Evolutionary conservation across 495 filamentous ascomycete genomes (phyloP).

Genomic region (Choiromyces venosus): DNA sequence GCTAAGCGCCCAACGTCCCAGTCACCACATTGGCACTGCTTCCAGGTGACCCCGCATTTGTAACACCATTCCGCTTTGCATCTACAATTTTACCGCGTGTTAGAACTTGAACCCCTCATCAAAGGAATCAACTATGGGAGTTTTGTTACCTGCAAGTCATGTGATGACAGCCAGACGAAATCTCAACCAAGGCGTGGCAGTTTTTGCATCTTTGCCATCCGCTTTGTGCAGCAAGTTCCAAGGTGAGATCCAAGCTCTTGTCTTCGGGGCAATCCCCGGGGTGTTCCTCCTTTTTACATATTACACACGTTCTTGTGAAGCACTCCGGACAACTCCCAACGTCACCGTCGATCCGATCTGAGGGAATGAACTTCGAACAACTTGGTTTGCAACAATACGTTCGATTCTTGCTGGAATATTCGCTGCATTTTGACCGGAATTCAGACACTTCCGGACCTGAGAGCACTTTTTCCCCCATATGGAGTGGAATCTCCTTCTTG

Average conservation of each 20-base stretch:
- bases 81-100: background rate
- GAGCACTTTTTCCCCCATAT: slow-evolving; percentile 39
- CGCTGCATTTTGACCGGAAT: slow-evolving; percentile 44
- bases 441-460: slow-evolving; percentile 24
- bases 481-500: slow-evolving; percentile 43
- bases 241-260: slow-evolving; percentile 42
- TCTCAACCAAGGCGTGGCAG: slow-evolving; percentile 46
- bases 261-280: slow-evolving; percentile 48
- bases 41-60: slow-evolving; percentile 33
- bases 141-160: slow-evolving; percentile 43
- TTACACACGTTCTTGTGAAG: slow-evolving; percentile 43
- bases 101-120: background rate
- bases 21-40: slow-evolving; percentile 30
- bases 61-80: slow-evolving; percentile 40
- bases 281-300: slow-evolving; percentile 47
- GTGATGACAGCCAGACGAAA: slow-evolving; percentile 48
- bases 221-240: slow-evolving; percentile 43
- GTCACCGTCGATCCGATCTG: slow-evolving; percentile 35
- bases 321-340: slow-evolving; percentile 44
- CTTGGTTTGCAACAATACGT: slow-evolving; percentile 46
- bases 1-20: slow-evolving; percentile 26
- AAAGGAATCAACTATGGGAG: background rate
- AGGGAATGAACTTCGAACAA: slow-evolving; percentile 47
- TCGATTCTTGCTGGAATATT: slow-evolving; percentile 44
- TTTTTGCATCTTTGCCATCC: slow-evolving; percentile 48